Evolutionary conservation across 352 stramenopile genomes (phyloP), one percentile per base, ranked within the genome.

Genomic region (Phytophthora hibernalis): DNA sequence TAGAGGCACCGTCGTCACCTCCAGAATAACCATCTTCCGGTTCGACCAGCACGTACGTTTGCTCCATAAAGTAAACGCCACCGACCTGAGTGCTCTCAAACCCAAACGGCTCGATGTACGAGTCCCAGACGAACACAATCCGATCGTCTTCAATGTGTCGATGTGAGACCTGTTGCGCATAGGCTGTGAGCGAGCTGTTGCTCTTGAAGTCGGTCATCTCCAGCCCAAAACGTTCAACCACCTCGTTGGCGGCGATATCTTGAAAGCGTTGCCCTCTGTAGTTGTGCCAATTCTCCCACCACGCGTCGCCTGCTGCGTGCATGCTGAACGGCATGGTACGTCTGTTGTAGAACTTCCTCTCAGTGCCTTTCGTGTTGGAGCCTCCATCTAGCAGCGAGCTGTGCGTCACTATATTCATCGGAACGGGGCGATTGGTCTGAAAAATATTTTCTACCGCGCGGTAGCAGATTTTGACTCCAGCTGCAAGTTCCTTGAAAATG

Each of bases 11-110:
- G 66, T 63, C 73, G 21, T 48, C 48, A 20, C 1, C 13, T 2
- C 35, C 57, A 5, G 9, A 10, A 67, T 18, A 12, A 16, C 42
- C 22, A 30, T 67, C n/a, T 66, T 61, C 63, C 31, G 62, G 76
- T 43, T 81, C 64, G 20, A 89, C 59, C 48, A 91, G 56, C 48
- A 91, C 78, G 61, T 87, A 89, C n/a, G 76, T 79, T 18, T 84
- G 74, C 55, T 91, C 79, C 5, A 73, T 52, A 44, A 89, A 87
- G 44, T 72, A 76, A 15, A 81, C 66, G 5, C 72, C 80, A 1
- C 64, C 45, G 12, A 87, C 52, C 0, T 60, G 74, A 45, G 83
- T 62, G 28, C 76, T 68, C 16, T 55, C 66, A 62, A 89, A 88
- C 52, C 78, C 75, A 48, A 85, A 63, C 5, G 80, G 80, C 31